Conservation (phyloP, 306 rosid species). For the Luffa aegyptiaca region DNA sequence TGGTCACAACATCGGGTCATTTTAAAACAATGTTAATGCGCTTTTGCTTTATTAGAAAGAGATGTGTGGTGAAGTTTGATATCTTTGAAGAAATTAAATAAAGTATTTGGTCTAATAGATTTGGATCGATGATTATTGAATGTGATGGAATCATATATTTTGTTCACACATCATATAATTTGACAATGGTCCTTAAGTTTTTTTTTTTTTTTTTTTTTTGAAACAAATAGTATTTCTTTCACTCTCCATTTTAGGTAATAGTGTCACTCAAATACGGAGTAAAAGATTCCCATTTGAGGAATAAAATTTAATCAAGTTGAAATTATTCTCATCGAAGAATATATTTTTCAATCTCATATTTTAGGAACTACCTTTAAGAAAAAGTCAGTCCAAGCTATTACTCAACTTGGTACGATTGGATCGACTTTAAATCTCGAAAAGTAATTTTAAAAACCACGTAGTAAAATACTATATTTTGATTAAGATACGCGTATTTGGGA, state of each 20-base stretch:
- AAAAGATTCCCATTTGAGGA: not conserved
- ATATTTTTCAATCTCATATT: not conserved
- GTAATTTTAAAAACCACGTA: not conserved
- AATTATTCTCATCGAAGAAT: not conserved
- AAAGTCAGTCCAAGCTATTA: not conserved
- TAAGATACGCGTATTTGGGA: not conserved
- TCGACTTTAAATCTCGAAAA: not conserved
- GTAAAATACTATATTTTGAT: not conserved
- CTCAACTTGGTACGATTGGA: not conserved
- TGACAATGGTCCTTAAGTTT: not conserved
- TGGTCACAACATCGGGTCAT: not conserved
- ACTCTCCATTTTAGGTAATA: not conserved
- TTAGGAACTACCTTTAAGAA: no score
- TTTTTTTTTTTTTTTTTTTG: not conserved
- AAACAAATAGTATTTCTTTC: not conserved
- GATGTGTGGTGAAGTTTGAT: not conserved
- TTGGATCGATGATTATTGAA: not conserved
- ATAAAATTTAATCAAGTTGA: not conserved
- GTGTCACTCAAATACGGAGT: not conserved
- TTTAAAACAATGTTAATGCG: not conserved
- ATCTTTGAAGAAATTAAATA: not conserved
- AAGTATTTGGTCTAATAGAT: not conserved
- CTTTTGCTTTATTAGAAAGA: not conserved
- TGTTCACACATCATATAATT: not conserved
- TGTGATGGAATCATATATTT: not conserved